Percentiles rank a stretch among this genome's conserved stretches.
Evolutionary conservation across 2,329 filamentous ascomycete genomes (phyloP).

Genomic region (Aureobasidium zeae): DNA sequence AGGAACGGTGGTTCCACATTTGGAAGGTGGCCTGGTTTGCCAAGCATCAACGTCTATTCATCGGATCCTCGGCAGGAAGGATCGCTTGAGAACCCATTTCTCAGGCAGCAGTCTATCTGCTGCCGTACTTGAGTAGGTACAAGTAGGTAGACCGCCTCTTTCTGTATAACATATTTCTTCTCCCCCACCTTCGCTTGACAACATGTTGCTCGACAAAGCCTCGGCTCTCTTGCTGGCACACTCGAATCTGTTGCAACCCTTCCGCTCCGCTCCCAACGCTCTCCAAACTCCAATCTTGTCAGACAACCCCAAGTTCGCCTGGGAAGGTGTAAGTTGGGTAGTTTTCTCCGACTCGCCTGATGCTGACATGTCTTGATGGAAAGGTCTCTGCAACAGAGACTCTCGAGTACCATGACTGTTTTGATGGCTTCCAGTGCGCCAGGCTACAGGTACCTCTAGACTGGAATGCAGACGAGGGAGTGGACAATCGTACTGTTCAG

Average conservation of each 20-base stretch:
- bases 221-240: conserved; percentile 3
- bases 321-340: not conserved
- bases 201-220: conserved; percentile 7
- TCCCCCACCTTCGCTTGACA: too few relatives aligned
- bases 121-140: too few relatives aligned
- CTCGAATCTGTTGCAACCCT: not conserved
- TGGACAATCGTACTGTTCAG: conserved; percentile 28
- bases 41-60: not conserved
- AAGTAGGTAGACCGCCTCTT: too few relatives aligned
- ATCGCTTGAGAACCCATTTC: too few relatives aligned
- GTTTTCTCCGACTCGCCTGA: not conserved
- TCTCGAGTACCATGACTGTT: conserved; percentile 29
- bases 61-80: too few relatives aligned
- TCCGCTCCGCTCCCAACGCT: not conserved
- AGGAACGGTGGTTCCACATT: too few relatives aligned
- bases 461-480: conserved; percentile 29
- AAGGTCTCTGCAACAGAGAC: not conserved
- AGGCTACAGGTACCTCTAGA: conserved; percentile 40
- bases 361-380: not conserved
- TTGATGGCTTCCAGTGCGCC: conserved; percentile 40
- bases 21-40: too few relatives aligned
- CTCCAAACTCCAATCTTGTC: not conserved
- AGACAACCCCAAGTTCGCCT: not conserved
- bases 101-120: not conserved
- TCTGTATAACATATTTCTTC: too few relatives aligned